phyloP scores from a whole-genome alignment of 2,329 filamentous ascomycete genomes.

The Calonectria ilicicola region DNA sequence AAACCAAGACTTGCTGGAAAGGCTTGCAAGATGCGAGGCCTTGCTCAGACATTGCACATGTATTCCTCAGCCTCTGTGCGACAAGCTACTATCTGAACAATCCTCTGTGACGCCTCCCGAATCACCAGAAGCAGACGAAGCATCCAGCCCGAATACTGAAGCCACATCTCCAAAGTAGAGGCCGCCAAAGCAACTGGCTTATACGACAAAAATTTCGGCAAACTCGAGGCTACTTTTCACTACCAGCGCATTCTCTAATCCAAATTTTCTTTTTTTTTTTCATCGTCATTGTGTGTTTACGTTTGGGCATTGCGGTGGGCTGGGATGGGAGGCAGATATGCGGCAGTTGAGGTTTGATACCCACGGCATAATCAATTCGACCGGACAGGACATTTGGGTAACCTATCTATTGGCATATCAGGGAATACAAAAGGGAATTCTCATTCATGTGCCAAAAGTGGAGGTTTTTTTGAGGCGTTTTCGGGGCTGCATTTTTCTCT shows the following conservation, averaged over 20 bases:
- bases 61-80: constrained; percentile 29
- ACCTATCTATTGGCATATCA: constrained; percentile 6
- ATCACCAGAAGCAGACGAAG: constrained; percentile 20
- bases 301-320: not conserved
- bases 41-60: constrained; percentile 43
- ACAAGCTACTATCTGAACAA: constrained; percentile 24
- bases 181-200: not conserved
- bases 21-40: constrained; percentile 40
- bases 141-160: constrained; percentile 14
- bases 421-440: not conserved
- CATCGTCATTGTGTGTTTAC: not conserved
- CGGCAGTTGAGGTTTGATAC: constrained; percentile 2
- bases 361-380: not conserved
- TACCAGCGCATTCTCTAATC: not conserved
- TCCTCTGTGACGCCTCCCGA: constrained; percentile 22
- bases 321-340: not conserved
- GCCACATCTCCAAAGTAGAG: constrained; percentile 2
- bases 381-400: not conserved
- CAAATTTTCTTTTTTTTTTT: not conserved
- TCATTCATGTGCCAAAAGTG: not conserved
- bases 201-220: not conserved
- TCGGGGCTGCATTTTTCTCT: constrained; percentile 2
- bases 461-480: not conserved
- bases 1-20: constrained; percentile 44
- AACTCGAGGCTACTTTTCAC: not conserved